Evolutionary conservation across 139 green algal species (phyloP).

Genomic region (Coccomyxa sp.): DNA sequence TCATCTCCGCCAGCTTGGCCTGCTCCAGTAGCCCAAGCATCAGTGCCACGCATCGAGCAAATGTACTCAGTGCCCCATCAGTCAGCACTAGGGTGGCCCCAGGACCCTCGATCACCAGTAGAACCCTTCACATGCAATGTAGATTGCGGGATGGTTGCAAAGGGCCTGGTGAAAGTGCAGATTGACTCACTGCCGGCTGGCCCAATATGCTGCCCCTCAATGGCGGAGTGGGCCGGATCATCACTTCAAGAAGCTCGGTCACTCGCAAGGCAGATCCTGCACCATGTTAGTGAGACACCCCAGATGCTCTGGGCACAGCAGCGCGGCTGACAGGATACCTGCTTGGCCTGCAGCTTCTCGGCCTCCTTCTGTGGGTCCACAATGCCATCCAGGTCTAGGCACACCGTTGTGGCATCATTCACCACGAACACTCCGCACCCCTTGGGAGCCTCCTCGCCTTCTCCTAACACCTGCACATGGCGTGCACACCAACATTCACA

Average conservation of each 20-base stretch:
- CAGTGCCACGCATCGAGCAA: neutral
- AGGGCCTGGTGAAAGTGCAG: no score
- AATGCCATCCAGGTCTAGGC: slow-evolving; percentile 69
- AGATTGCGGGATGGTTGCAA: neutral
- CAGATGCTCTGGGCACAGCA: neutral
- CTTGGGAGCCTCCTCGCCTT: slow-evolving; percentile 35
- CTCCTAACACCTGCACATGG: slow-evolving; percentile 31
- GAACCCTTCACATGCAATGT: neutral
- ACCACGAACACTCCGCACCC: slow-evolving; percentile 82
- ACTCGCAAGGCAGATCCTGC: neutral
- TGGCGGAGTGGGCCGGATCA: neutral
- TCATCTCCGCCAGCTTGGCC: slow-evolving; percentile 6
- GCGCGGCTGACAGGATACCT: slow-evolving; percentile 7
- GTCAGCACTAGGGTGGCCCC: neutral
- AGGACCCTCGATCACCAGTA: neutral
- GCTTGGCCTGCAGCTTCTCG: slow-evolving; percentile 85
- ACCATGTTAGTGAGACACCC: neutral
- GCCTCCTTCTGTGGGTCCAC: slow-evolving; percentile 88
- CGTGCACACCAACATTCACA: neutral
- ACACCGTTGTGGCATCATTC: slow-evolving; percentile 66
- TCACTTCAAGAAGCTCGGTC: neutral
- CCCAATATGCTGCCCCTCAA: neutral
- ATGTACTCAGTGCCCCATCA: neutral
- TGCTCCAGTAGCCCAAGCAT: neutral
- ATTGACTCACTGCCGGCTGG: no score